Percentiles rank a stretch among this genome's conserved stretches.
These are phyloP conservation scores for Wickerhamiella allomyrinae DNA, from an alignment of 805 yeast species.

Conservation along the genomic window DNA sequence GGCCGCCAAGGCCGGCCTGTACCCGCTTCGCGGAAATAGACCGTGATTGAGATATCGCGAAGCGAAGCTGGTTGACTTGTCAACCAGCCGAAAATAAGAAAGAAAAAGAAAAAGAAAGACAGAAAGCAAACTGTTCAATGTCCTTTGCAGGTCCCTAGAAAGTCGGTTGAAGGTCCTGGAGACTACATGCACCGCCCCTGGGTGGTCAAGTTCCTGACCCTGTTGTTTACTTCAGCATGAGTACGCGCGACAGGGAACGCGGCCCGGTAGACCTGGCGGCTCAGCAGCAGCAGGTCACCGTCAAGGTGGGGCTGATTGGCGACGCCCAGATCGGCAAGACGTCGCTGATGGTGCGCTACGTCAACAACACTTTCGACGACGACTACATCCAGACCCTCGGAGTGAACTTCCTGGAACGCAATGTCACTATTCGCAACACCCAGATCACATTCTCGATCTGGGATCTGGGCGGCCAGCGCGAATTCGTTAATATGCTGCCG, in stretches of 20 bases:
- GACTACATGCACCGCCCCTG: no score
- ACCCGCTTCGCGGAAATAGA: no score
- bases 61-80: no score
- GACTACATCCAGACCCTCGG: conserved; percentile 90
- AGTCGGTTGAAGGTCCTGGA: no score
- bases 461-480: conserved; percentile 94
- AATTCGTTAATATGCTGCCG: conserved; percentile 90
- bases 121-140: no score
- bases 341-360: conserved; percentile 89
- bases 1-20: no score
- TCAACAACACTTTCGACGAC: conserved; percentile 86
- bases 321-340: conserved; percentile 96
- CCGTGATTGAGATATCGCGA: no score
- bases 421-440: conserved; percentile 69
- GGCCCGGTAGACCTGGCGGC: conserved; percentile 19
- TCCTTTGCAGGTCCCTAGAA: no score
- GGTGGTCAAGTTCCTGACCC: not conserved
- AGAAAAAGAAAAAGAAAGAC: no score
- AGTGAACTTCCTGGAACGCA: conserved; percentile 87
- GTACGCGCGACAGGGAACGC: conserved; percentile 1
- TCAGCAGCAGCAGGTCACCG: conserved; percentile 22
- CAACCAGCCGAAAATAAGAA: no score
- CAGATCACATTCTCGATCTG: conserved; percentile 83
- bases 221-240: not conserved
- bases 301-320: conserved; percentile 86